Percentiles rank a stretch among this genome's conserved stretches.
These are phyloP conservation scores for Actinomortierella ambigua DNA, from an alignment of 371 early-diverging fungal species.

Conservation along the genomic window DNA sequence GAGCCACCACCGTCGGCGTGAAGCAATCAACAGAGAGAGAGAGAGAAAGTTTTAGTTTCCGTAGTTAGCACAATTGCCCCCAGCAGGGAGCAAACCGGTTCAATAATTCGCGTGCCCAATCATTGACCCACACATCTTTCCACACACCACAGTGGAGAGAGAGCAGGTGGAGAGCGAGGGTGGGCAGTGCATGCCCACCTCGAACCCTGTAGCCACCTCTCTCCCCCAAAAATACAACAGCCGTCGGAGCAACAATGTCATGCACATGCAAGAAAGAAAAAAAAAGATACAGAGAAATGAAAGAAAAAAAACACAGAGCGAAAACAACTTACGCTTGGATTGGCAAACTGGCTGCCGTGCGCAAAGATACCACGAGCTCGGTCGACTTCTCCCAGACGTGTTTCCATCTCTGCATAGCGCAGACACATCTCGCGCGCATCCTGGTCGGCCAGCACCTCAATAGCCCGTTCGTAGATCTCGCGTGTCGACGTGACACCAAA, in stretches of 20 bases:
- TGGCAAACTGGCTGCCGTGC: constrained; percentile 88
- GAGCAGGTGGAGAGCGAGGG: too few species aligned
- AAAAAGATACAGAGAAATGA: neutral
- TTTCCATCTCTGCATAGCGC: constrained; percentile 88
- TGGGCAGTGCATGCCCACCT: too few species aligned
- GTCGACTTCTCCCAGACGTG: constrained; percentile 93
- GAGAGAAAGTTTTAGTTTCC: neutral
- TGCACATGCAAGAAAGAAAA: neutral
- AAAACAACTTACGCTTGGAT: constrained; percentile 71
- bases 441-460: constrained; percentile 85
- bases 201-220: too few species aligned
- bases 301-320: neutral
- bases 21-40: neutral
- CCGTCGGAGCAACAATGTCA: too few species aligned
- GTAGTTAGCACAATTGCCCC: neutral
- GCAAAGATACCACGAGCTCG: constrained; percentile 93
- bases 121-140: too few species aligned
- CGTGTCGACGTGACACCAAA: constrained; percentile 90
- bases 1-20: neutral
- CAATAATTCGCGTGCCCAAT: too few species aligned
- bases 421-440: constrained; percentile 81
- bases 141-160: too few species aligned
- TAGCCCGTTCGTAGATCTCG: constrained; percentile 90
- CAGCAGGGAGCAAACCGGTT: too few species aligned
- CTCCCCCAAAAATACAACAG: too few species aligned